Percentiles rank a stretch among this genome's conserved stretches.
These are phyloP conservation scores for Talaromyces sp. DNA, from an alignment of 2,329 filamentous ascomycete genomes.

Conservation along the genomic window DNA sequence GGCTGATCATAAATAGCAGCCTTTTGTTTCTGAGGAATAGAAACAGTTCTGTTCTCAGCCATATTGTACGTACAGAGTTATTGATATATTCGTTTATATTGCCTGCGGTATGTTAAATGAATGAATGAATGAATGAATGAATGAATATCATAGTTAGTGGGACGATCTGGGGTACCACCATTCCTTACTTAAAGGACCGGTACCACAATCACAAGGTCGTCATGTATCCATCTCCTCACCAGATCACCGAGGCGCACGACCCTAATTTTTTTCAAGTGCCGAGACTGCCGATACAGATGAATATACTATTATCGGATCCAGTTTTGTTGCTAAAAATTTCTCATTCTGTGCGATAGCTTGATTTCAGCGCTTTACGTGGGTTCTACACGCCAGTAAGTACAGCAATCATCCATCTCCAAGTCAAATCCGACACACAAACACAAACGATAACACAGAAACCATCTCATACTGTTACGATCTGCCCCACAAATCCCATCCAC, in stretches of 20 bases:
- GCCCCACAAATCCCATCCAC: not conserved
- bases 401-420: not conserved
- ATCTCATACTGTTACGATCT: not conserved
- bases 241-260: not conserved
- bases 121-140: not conserved
- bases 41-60: conserved; percentile 25
- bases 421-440: not conserved
- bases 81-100: not conserved
- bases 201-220: not conserved
- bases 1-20: conserved; percentile 64
- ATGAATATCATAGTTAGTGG: not conserved
- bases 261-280: not conserved
- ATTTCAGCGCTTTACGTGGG: not conserved
- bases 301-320: not conserved
- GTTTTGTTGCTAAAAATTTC: not conserved
- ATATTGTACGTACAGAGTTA: conserved; percentile 21
- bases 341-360: not conserved
- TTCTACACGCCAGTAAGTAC: not conserved
- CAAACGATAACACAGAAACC: not conserved
- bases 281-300: not conserved
- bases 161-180: not conserved
- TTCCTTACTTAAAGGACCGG: not conserved
- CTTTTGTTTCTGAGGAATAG: conserved; percentile 59
- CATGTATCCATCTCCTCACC: not conserved
- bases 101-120: not conserved